Conservation (phyloP, 1,284 basidiomycete species). For the Ustilago crameri region DNA sequence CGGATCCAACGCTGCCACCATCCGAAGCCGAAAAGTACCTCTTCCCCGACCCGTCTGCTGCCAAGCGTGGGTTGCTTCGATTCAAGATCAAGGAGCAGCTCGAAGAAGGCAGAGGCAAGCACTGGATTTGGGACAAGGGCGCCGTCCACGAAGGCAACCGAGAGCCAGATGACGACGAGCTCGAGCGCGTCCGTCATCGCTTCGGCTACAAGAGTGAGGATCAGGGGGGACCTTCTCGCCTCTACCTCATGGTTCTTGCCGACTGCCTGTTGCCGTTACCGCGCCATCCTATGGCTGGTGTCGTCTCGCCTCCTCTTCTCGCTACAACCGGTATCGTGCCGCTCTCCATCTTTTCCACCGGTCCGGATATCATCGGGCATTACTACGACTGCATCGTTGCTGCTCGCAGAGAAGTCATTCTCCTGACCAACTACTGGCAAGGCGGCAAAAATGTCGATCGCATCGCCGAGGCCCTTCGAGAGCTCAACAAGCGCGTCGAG, state of each 20-base stretch:
- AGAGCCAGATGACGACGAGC: constrained; percentile 61
- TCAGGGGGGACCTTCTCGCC: constrained; percentile 57
- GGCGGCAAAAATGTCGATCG: constrained; percentile 63
- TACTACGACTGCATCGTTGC: constrained; percentile 67
- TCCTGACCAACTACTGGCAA: constrained; percentile 68
- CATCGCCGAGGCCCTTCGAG: constrained; percentile 62
- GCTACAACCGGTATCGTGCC: constrained; percentile 66
- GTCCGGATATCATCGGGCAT: constrained; percentile 67
- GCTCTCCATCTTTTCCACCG: constrained; percentile 65
- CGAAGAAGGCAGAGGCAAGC: constrained; percentile 57
- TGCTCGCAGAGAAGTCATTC: constrained; percentile 62
- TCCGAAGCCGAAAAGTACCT: constrained; percentile 52
- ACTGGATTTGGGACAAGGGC: constrained; percentile 66
- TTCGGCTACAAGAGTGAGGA: constrained; percentile 55
- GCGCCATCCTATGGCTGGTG: constrained; percentile 59
- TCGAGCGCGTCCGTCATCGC: constrained; percentile 49
- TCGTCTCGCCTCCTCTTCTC: constrained; percentile 64
- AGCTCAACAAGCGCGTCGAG: constrained; percentile 53
- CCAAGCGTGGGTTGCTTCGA: constrained; percentile 53
- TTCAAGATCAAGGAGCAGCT: constrained; percentile 63
- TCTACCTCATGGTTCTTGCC: constrained; percentile 65
- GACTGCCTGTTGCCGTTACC: constrained; percentile 61
- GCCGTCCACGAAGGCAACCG: constrained; percentile 55
- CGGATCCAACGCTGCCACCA: constrained; percentile 52
- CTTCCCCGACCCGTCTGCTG: constrained; percentile 54